These are phyloP conservation scores for Aureobasidium sp. DNA, from an alignment of 2,329 filamentous ascomycete genomes.

Conservation along the genomic window DNA sequence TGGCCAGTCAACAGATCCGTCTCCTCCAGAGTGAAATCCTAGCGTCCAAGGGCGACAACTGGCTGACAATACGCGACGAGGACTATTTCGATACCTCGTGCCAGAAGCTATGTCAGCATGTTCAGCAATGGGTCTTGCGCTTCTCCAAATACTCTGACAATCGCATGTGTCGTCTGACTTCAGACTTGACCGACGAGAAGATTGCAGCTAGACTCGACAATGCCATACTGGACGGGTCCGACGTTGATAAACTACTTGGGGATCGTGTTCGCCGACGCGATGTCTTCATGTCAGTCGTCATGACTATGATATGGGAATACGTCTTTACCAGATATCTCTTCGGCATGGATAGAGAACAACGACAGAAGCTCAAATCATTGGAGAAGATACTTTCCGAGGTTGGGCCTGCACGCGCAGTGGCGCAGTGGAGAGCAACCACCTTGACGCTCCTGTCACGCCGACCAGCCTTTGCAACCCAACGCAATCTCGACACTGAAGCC, in stretches of 20 bases:
- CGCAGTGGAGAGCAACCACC: conserved; percentile 94
- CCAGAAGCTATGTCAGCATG: conserved; percentile 88
- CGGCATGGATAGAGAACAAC: conserved; percentile 95
- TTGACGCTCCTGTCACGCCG: conserved; percentile 80
- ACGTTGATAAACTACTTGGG: conserved; percentile 79
- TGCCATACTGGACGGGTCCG: conserved; percentile 84
- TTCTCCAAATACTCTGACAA: conserved; percentile 98
- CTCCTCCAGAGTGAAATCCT: conserved; percentile 54
- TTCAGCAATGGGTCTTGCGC: conserved; percentile 94
- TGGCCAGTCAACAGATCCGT: conserved; percentile 57
- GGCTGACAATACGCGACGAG: conserved; percentile 75
- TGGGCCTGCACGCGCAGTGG: conserved; percentile 79
- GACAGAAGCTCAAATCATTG: conserved; percentile 91
- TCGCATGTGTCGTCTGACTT: conserved; percentile 74
- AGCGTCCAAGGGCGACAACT: conserved; percentile 55
- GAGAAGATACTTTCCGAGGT: conserved; percentile 89
- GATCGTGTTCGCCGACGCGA: conserved; percentile 86
- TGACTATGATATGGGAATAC: conserved; percentile 99
- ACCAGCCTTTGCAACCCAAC: conserved; percentile 71
- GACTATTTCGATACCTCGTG: conserved; percentile 94
- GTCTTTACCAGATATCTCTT: conserved; percentile 97
- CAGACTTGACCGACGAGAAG: conserved; percentile 83
- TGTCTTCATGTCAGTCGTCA: conserved; percentile 96
- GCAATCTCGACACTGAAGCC: conserved; percentile 84
- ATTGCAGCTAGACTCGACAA: conserved; percentile 92